Percentiles rank a stretch among this genome's conserved stretches.
Evolutionary conservation across 225 moss, liverwort and hornwort genomes (phyloP).

Genomic region (Straminergon stramineum): DNA sequence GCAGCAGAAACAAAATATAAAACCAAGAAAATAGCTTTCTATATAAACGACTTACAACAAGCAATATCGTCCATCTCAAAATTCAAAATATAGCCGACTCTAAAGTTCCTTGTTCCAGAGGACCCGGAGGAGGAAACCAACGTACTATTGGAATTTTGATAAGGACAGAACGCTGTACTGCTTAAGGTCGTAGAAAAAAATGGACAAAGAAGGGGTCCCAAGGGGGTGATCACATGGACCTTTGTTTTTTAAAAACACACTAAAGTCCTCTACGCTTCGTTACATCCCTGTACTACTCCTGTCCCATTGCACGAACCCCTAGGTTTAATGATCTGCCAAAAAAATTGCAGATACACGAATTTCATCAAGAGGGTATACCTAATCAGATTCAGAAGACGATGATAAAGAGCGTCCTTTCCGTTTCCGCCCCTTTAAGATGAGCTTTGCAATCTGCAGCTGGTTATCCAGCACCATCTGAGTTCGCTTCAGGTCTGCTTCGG

Average conservation of each 20-base stretch:
- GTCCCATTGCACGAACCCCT: neutral
- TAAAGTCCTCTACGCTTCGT: neutral
- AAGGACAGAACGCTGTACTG: neutral
- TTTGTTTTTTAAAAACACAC: neutral
- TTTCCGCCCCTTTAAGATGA: constrained; percentile 36
- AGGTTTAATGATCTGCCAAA: neutral
- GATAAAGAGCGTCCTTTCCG: constrained; percentile 27
- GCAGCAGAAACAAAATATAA: neutral
- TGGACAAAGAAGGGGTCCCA: neutral
- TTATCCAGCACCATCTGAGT: constrained; percentile 55
- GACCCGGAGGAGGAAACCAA: neutral
- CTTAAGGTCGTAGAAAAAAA: neutral
- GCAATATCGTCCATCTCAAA: neutral
- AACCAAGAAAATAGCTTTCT: neutral
- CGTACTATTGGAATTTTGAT: neutral
- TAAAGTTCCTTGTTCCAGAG: neutral
- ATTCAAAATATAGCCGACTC: neutral
- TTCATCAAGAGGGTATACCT: neutral
- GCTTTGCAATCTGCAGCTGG: constrained; percentile 51
- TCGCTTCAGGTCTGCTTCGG: constrained; percentile 46
- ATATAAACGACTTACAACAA: neutral
- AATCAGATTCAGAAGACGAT: constrained; percentile 41
- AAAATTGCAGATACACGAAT: neutral
- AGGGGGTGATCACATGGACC: neutral
- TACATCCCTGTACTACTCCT: neutral